Conservation (phyloP, 2,329 filamentous ascomycete species). For the Penicillium palitans region DNA sequence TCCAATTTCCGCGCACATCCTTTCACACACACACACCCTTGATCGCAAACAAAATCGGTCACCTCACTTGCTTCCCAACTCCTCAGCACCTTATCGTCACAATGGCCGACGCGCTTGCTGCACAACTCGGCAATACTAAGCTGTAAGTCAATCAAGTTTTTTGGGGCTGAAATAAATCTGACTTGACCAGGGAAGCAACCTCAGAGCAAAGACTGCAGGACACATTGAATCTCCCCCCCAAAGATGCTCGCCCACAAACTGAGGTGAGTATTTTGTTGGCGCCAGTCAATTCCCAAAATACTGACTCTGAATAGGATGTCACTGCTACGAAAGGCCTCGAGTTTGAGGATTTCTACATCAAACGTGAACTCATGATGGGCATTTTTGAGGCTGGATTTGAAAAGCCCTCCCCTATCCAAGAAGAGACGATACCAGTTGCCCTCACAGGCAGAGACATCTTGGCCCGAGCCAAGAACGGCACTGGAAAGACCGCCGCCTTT, state of each 20-base stretch:
- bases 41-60: neutral
- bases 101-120: conserved; percentile 48
- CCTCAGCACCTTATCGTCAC: conserved; percentile 22
- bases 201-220: conserved; percentile 47
- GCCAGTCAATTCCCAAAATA: neutral
- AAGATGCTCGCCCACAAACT: conserved; percentile 52
- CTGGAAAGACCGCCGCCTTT: conserved; percentile 96
- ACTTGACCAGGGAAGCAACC: conserved; percentile 38
- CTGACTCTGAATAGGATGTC: conserved; percentile 71
- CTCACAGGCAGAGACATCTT: conserved; percentile 93
- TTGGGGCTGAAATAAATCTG: conserved; percentile 8
- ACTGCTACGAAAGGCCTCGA: conserved; percentile 96
- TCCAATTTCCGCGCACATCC: neutral
- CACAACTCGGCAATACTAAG: conserved; percentile 48
- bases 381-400: conserved; percentile 99
- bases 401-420: conserved; percentile 97
- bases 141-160: conserved; percentile 33
- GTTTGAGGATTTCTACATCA: conserved; percentile 95
- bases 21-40: neutral
- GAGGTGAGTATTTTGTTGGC: conserved; percentile 39
- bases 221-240: conserved; percentile 48
- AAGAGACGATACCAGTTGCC: conserved; percentile 97
- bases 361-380: conserved; percentile 94
- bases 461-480: conserved; percentile 96
- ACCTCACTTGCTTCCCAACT: conserved; percentile 3